phyloP scores from a whole-genome alignment of 768 basidiomycete genomes.

The Hericium erinaceus region DNA sequence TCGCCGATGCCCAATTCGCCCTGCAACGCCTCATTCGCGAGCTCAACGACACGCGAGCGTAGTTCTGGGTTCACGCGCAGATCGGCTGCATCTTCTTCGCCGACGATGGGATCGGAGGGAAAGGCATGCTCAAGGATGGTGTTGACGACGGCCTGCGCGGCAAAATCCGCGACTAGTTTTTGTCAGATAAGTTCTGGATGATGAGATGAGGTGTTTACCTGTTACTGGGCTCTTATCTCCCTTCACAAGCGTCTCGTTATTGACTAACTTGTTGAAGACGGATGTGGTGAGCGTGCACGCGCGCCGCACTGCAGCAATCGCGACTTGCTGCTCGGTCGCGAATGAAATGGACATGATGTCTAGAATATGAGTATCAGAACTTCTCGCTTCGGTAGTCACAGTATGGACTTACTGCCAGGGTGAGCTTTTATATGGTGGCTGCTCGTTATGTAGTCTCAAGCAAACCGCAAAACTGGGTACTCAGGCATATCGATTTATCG shows the following conservation, averaged over 20 bases:
- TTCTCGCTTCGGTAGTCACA: no score
- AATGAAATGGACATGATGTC: constrained; percentile 43
- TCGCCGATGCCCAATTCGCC: constrained; percentile 48
- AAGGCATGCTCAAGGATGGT: constrained; percentile 70
- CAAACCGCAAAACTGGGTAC: no score
- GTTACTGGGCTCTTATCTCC: constrained; percentile 74
- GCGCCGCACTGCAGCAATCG: constrained; percentile 77
- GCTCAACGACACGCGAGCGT: constrained; percentile 58
- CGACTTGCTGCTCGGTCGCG: constrained; percentile 67
- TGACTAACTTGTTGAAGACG: constrained; percentile 80
- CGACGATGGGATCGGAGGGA: constrained; percentile 82
- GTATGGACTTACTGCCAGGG: no score
- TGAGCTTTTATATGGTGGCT: no score
- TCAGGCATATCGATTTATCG: no score
- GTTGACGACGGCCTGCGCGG: constrained; percentile 88
- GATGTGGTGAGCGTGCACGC: constrained; percentile 78
- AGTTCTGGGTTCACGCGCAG: constrained; percentile 44
- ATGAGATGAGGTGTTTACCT: constrained; percentile 23
- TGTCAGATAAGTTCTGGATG: not conserved
- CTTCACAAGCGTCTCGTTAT: constrained; percentile 81
- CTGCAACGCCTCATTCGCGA: constrained; percentile 75
- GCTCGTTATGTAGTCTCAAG: no score
- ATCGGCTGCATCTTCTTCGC: constrained; percentile 88
- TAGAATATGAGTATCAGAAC: not conserved
- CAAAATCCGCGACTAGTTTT: constrained; percentile 76